Percentiles rank a stretch among this genome's conserved stretches.
These are phyloP conservation scores for Cutaneotrichosporon sp. DNA, from an alignment of 1,284 basidiomycete genomes.

Conservation along the genomic window DNA sequence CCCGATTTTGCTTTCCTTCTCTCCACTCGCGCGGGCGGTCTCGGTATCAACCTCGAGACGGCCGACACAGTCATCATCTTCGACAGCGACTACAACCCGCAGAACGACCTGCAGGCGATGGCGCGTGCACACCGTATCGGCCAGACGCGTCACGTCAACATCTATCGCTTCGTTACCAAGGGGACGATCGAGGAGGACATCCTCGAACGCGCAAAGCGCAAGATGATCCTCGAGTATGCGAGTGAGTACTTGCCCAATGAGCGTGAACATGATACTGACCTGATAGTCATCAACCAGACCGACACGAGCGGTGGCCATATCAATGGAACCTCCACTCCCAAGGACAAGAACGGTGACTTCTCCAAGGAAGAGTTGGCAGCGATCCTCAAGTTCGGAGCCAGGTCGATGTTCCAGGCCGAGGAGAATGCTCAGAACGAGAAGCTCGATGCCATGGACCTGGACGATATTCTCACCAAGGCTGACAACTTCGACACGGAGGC, in stretches of 20 bases:
- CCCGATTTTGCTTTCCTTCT: slow-evolving; percentile 81
- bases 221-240: slow-evolving; percentile 99
- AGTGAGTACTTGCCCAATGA: slow-evolving; percentile 62
- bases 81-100: slow-evolving; percentile 74
- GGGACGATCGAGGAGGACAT: slow-evolving; percentile 99
- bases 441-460: slow-evolving; percentile 98
- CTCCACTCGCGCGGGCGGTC: slow-evolving; percentile 93
- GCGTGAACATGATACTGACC: slow-evolving; percentile 19
- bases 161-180: slow-evolving; percentile 96
- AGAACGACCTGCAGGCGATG: slow-evolving; percentile 99
- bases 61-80: slow-evolving; percentile 99
- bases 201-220: slow-evolving; percentile 95
- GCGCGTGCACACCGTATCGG: slow-evolving; percentile 96
- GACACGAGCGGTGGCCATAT: slow-evolving; percentile 98
- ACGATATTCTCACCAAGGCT: slow-evolving; percentile 94
- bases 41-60: slow-evolving; percentile 98
- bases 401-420: slow-evolving; percentile 98
- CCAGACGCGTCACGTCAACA: slow-evolving; percentile 96
- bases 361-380: slow-evolving; percentile 97
- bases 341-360: slow-evolving; percentile 73
- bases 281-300: slow-evolving; percentile 95
- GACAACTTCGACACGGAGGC: slow-evolving; percentile 95
- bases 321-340: slow-evolving; percentile 74
- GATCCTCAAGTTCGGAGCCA: slow-evolving; percentile 98
- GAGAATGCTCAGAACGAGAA: slow-evolving; percentile 90